These are phyloP conservation scores for Penicillium dipodomyicola DNA, from an alignment of 495 filamentous ascomycete species.

Conservation along the genomic window DNA sequence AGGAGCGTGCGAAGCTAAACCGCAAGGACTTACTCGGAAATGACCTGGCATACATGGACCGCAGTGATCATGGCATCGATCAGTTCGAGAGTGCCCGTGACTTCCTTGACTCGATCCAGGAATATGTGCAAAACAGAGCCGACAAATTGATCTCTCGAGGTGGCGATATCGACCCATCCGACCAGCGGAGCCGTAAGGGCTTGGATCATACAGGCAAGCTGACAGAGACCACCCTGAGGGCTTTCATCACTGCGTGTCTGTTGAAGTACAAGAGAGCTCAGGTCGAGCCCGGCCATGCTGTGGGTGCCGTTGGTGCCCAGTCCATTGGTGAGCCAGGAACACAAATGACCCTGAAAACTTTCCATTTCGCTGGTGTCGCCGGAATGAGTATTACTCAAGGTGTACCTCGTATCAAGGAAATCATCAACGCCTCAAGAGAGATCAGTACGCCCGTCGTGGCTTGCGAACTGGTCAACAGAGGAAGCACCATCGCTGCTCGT, in stretches of 20 bases:
- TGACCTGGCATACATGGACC: slow-evolving; percentile 60
- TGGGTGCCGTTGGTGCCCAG: slow-evolving; percentile 96
- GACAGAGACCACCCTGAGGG: slow-evolving; percentile 64
- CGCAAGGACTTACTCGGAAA: slow-evolving; percentile 55
- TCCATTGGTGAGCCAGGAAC: slow-evolving; percentile 98
- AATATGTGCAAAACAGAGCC: slow-evolving; percentile 62
- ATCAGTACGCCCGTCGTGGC: slow-evolving; percentile 94
- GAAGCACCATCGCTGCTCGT: slow-evolving; percentile 69
- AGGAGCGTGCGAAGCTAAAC: slow-evolving; percentile 61
- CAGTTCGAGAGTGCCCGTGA: slow-evolving; percentile 80
- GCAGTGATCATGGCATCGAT: slow-evolving; percentile 67
- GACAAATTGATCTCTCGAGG: slow-evolving; percentile 47
- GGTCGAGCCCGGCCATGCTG: slow-evolving; percentile 91
- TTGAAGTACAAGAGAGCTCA: slow-evolving; percentile 85
- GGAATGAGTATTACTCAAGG: slow-evolving; percentile 98
- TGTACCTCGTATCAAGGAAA: slow-evolving; percentile 99
- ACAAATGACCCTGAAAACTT: slow-evolving; percentile 99
- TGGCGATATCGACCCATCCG: slow-evolving; percentile 39
- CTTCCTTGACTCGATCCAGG: slow-evolving; percentile 74
- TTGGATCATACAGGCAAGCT: slow-evolving; percentile 78
- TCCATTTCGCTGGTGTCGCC: slow-evolving; percentile 99
- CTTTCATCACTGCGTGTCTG: slow-evolving; percentile 80
- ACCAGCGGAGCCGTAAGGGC: slow-evolving; percentile 39
- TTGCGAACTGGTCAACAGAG: slow-evolving; percentile 72
- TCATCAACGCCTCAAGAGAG: slow-evolving; percentile 91